Conservation (phyloP, 768 basidiomycete genomes). For the Trametes coccinea region DNA sequence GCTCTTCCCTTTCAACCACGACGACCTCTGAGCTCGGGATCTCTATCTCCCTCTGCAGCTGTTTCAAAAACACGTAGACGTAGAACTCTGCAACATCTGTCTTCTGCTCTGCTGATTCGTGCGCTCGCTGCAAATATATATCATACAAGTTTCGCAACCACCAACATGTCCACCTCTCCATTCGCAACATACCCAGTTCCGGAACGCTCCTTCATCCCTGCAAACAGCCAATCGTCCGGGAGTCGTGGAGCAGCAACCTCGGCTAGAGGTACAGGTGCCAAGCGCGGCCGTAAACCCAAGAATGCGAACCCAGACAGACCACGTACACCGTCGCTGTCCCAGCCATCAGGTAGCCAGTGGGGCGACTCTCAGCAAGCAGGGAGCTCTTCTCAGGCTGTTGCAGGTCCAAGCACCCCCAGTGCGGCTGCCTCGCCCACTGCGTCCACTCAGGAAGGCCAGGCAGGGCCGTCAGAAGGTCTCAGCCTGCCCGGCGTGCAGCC, state of each 20-base stretch:
- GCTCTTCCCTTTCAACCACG: no score
- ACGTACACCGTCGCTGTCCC: constrained; percentile 19
- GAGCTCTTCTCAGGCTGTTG: constrained; percentile 3
- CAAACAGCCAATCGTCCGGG: constrained; percentile 10
- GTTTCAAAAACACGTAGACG: no score
- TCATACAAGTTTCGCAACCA: no score
- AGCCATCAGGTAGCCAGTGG: constrained; percentile 8
- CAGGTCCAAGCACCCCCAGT: constrained; percentile 8
- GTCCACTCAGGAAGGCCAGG: constrained; percentile 6
- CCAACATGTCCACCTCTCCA: constrained; percentile 29
- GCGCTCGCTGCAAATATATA: no score
- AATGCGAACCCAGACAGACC: constrained; percentile 24
- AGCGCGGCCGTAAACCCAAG: constrained; percentile 37
- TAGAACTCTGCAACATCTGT: no score
- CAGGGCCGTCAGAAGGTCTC: constrained; percentile 16
- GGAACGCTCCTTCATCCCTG: constrained; percentile 29
- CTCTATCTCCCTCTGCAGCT: no score
- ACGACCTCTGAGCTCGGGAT: no score
- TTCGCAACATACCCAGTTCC: constrained; percentile 30
- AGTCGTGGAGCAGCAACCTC: constrained; percentile 19
- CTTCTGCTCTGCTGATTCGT: no score
- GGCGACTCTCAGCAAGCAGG: constrained; percentile 6
- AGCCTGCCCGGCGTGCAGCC: constrained; percentile 26
- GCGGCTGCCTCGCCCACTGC: neutral
- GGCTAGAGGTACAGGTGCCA: constrained; percentile 28